Evolutionary conservation across 2,329 filamentous ascomycete genomes (phyloP).

Genomic region (Fusarium transvaalense): DNA sequence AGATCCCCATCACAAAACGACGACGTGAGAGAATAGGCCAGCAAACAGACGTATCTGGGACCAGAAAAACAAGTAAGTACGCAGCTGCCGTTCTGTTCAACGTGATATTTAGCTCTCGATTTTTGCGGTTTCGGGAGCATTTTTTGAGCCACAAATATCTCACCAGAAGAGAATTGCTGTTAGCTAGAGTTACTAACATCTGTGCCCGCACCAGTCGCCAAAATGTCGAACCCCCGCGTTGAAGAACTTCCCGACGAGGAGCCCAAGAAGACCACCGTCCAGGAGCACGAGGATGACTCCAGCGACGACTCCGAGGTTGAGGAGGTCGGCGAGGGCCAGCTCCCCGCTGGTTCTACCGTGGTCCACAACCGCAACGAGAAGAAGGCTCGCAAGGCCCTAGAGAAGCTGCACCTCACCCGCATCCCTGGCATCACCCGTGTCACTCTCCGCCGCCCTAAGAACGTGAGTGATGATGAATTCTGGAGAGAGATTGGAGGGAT

Average conservation of each 20-base stretch:
- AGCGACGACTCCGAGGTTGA: conserved; percentile 84
- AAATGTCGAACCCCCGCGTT: conserved; percentile 97
- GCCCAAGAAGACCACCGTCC: conserved; percentile 82
- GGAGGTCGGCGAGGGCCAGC: conserved; percentile 81
- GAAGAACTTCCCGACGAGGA: conserved; percentile 97
- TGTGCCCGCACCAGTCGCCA: conserved; percentile 58
- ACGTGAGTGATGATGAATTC: conserved; percentile 75
- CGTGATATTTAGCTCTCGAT: conserved; percentile 24
- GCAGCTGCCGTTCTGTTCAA: conserved; percentile 31
- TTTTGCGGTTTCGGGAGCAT: conserved; percentile 31
- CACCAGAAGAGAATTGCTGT: conserved; percentile 35
- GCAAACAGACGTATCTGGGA: conserved; percentile 52
- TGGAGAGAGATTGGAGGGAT: conserved; percentile 8
- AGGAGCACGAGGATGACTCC: conserved; percentile 76
- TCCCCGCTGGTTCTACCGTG: conserved; percentile 86
- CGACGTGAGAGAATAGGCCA: conserved; percentile 51
- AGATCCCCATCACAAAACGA: conserved; percentile 57
- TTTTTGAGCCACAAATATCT: conserved; percentile 40
- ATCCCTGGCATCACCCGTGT: conserved; percentile 98
- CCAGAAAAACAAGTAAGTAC: conserved; percentile 55
- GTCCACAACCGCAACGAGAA: conserved; percentile 99
- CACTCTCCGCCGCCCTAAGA: conserved; percentile 97
- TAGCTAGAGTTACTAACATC: conserved; percentile 45
- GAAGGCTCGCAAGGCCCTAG: conserved; percentile 99
- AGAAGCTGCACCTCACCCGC: conserved; percentile 97